phyloP scores from a whole-genome alignment of 345 rosid genomes.

The Alliaria petiolata region DNA sequence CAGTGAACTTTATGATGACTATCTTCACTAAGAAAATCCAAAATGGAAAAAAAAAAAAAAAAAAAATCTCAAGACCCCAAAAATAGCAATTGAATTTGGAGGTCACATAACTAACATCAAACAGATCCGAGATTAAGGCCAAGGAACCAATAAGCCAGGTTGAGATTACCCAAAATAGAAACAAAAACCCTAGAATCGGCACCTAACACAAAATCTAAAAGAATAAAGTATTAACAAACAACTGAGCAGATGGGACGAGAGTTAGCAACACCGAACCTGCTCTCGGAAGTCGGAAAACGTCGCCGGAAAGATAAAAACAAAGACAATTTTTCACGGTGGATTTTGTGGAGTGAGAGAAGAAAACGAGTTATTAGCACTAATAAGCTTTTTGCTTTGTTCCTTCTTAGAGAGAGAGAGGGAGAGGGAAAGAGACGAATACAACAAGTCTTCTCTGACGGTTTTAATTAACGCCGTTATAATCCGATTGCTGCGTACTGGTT shows the following conservation, averaged over 20 bases:
- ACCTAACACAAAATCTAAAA: background rate
- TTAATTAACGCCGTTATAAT: slow-evolving; percentile 41
- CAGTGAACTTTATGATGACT: slow-evolving; percentile 12
- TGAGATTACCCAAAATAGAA: slow-evolving; percentile 23
- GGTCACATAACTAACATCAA: slow-evolving; percentile 19
- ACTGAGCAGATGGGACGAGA: background rate
- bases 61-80: slow-evolving; percentile 22
- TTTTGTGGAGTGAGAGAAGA: slow-evolving; percentile 3
- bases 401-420: slow-evolving; percentile 16
- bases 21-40: slow-evolving; percentile 9
- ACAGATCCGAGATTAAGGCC: slow-evolving; percentile 60
- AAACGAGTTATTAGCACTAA: slow-evolving; percentile 6
- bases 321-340: background rate
- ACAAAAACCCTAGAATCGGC: slow-evolving; percentile 7
- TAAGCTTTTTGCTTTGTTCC: slow-evolving; percentile 14
- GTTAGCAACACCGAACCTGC: slow-evolving; percentile 17
- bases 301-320: slow-evolving; percentile 1
- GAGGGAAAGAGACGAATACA: slow-evolving; percentile 29
- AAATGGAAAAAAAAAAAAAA: too few species aligned
- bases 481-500: background rate
- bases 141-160: slow-evolving; percentile 17
- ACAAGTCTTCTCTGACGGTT: slow-evolving; percentile 49
- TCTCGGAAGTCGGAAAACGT: background rate
- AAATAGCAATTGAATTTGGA: slow-evolving; percentile 28
- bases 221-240: background rate